phyloP scores from a whole-genome alignment of 2,329 filamentous ascomycete genomes.

The Chrysosporium queenslandicum region DNA sequence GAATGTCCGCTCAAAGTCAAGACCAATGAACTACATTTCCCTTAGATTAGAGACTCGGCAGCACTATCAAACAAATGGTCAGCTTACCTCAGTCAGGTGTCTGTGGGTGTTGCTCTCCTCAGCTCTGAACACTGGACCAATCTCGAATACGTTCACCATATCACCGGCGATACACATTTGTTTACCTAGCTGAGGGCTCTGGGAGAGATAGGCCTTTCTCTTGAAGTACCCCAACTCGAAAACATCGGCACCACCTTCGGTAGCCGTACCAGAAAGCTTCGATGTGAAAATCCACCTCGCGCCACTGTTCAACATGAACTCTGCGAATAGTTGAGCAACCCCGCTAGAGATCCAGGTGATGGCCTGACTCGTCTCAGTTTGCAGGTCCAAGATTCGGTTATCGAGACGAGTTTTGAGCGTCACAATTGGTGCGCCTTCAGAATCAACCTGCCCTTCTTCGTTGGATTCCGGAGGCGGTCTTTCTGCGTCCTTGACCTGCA shows the following conservation, averaged over 20 bases:
- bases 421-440: constrained; percentile 55
- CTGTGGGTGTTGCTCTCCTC: constrained; percentile 59
- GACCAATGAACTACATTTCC: constrained; percentile 38
- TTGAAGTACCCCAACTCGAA: constrained; percentile 88
- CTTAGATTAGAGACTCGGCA: constrained; percentile 19
- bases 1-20: constrained; percentile 46
- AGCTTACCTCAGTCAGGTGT: constrained; percentile 51
- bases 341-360: constrained; percentile 63
- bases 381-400: constrained; percentile 87
- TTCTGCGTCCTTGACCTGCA: constrained; percentile 49
- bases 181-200: constrained; percentile 58
- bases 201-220: constrained; percentile 59
- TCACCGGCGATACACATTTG: constrained; percentile 58
- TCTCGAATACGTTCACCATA: constrained; percentile 54
- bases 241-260: constrained; percentile 86
- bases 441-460: constrained; percentile 43
- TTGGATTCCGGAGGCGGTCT: constrained; percentile 36
- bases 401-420: constrained; percentile 76
- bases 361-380: constrained; percentile 81
- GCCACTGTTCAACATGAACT: constrained; percentile 64
- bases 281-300: constrained; percentile 84
- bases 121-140: constrained; percentile 57
- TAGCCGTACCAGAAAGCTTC: constrained; percentile 78
- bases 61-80: too few relatives aligned
- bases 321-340: constrained; percentile 60